A percentile compares a stretch with the other conserved stretches of the same genome.
phyloP scores from a whole-genome alignment of 2,329 filamentous ascomycete species.

The Fusarium brevicatenulatum region DNA sequence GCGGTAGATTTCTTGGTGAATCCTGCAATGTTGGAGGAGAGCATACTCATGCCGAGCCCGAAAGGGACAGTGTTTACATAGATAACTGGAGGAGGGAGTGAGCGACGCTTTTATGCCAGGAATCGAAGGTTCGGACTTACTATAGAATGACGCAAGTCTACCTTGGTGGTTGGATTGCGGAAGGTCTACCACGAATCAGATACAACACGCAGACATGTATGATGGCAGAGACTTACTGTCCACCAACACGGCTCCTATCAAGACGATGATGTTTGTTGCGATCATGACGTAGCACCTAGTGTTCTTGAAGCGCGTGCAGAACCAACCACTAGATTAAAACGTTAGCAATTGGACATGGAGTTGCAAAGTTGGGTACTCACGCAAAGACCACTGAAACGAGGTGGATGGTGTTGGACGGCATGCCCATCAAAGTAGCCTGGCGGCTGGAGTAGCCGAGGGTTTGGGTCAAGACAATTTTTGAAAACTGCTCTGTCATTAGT shows the following conservation, averaged over 20 bases:
- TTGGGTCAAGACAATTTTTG: neutral
- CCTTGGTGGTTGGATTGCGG: neutral
- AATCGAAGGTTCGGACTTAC: neutral
- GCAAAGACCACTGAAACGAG: neutral
- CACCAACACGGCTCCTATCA: neutral
- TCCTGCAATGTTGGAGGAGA: neutral
- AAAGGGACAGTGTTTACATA: neutral
- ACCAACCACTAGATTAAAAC: neutral
- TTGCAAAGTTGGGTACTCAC: accelerated
- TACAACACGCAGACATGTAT: accelerated
- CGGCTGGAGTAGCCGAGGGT: neutral
- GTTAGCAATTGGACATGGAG: accelerated
- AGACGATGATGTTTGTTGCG: neutral
- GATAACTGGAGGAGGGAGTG: neutral
- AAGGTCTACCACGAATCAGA: neutral
- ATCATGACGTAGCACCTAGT: neutral
- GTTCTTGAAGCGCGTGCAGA: neutral
- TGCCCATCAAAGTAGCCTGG: neutral
- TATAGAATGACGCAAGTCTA: neutral
- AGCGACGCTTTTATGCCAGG: neutral
- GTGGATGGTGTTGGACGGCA: neutral
- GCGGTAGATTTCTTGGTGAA: neutral
- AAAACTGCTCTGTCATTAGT: accelerated
- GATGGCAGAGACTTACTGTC: neutral
- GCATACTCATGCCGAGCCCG: neutral